A percentile compares a stretch with the other conserved stretches of the same genome.
Conservation (phyloP, 2,329 filamentous ascomycete species). For the Colletotrichum scovillei region DNA sequence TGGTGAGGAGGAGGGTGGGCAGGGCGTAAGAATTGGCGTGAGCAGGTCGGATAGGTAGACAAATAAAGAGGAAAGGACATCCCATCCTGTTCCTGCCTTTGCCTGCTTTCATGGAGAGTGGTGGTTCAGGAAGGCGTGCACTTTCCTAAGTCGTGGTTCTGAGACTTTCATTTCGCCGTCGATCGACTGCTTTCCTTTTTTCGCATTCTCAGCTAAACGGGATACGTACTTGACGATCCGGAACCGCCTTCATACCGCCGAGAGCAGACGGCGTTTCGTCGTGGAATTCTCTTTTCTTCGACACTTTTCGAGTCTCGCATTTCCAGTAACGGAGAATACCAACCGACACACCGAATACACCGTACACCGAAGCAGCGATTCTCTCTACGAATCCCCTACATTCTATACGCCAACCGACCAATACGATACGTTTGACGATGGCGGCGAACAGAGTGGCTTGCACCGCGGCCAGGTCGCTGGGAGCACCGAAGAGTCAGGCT, state of each 20-base stretch:
- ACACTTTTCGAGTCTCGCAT: background rate
- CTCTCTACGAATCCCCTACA: background rate
- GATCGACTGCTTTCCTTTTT: background rate
- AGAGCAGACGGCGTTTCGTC: background rate
- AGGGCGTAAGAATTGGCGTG: constrained; percentile 3
- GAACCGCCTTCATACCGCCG: background rate
- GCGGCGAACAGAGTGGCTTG: constrained; percentile 11
- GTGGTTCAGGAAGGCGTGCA: background rate
- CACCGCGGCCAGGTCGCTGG: constrained; percentile 19
- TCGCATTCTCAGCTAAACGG: background rate
- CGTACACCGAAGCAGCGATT: background rate
- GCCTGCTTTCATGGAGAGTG: constrained; percentile 5
- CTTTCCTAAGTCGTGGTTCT: background rate
- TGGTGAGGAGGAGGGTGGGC: constrained; percentile 14
- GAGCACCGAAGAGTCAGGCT: constrained; percentile 11
- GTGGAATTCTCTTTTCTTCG: background rate
- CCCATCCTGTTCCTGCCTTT: background rate
- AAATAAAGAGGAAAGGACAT: constrained; percentile 28
- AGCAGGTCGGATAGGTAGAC: constrained; percentile 2
- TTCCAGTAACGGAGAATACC: background rate
- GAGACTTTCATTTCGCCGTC: background rate
- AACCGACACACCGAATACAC: background rate
- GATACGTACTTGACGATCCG: background rate
- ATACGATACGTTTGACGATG: constrained; percentile 41
- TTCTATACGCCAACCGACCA: background rate